Conservation (phyloP, 129 eudicot genomes). For the Saussurea involucrata region DNA sequence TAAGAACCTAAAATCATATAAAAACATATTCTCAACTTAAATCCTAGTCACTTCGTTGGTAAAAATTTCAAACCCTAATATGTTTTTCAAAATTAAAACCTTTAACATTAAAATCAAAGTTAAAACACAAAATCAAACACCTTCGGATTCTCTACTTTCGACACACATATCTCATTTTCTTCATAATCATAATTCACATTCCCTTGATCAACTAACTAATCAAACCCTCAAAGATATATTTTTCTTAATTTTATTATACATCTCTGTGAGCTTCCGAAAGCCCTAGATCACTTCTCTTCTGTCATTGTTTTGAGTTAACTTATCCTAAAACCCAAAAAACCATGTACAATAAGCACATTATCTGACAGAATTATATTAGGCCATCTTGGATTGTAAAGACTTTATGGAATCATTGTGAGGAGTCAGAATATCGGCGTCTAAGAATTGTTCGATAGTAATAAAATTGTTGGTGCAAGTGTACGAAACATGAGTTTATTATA, state of each 20-base stretch:
- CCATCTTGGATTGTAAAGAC: constrained; percentile 49
- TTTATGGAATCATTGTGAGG: constrained; percentile 47
- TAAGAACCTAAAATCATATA: too few species aligned
- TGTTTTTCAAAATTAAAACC: neutral
- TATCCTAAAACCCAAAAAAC: constrained; percentile 76
- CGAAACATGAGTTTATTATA: too few species aligned
- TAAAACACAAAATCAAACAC: neutral
- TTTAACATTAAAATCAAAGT: too few species aligned
- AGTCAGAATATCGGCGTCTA: constrained; percentile 41
- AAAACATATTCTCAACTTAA: too few species aligned
- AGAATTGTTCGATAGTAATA: constrained; percentile 27
- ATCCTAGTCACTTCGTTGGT: neutral
- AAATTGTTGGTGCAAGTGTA: too few species aligned
- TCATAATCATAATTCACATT: constrained; percentile 34
- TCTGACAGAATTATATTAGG: neutral
- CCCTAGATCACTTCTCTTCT: constrained; percentile 36
- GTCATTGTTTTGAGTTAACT: constrained; percentile 23
- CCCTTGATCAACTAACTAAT: constrained; percentile 61
- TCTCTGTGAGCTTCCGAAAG: constrained; percentile 33
- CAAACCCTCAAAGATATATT: constrained; percentile 63
- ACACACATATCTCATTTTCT: constrained; percentile 21
- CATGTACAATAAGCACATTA: constrained; percentile 38
- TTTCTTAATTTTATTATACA: constrained; percentile 49
- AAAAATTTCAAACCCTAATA: too few species aligned
- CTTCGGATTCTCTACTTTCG: constrained; percentile 5